Percentiles rank a stretch among this genome's conserved stretches.
Conservation (phyloP, 352 stramenopile species). For the Pythium monospermum region DNA sequence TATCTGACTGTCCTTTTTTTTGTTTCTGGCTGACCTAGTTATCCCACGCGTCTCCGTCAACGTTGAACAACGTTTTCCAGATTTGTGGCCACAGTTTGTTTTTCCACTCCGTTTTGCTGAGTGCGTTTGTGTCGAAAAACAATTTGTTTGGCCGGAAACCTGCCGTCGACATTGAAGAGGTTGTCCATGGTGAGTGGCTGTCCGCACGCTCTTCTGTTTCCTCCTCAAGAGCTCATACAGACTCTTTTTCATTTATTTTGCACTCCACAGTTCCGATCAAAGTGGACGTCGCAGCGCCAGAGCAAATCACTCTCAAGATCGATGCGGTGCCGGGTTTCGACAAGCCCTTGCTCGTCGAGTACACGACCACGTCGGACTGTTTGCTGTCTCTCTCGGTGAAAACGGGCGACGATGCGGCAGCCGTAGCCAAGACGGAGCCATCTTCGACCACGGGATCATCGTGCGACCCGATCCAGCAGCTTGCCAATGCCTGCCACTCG, state of each 20-base stretch:
- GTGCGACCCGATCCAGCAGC: conserved; percentile 46
- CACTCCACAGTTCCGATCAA: conserved; percentile 81
- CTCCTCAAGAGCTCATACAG: background rate
- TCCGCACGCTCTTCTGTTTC: background rate
- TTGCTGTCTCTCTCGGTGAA: conserved; percentile 63
- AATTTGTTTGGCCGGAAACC: conserved; percentile 69
- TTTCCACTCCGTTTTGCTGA: conserved; percentile 79
- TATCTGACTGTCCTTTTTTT: background rate
- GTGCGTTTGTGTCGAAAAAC: conserved; percentile 62
- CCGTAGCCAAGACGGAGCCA: conserved; percentile 17
- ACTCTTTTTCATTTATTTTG: background rate
- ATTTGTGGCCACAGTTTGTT: conserved; percentile 82
- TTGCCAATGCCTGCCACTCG: conserved; percentile 58
- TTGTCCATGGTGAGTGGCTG: conserved; percentile 43
- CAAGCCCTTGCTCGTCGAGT: conserved; percentile 68
- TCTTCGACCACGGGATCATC: conserved; percentile 7
- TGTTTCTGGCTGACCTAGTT: conserved; percentile 29
- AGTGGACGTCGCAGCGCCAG: conserved; percentile 71
- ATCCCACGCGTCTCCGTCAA: conserved; percentile 50
- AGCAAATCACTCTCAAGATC: conserved; percentile 77
- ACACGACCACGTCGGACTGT: conserved; percentile 58
- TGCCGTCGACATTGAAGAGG: conserved; percentile 52
- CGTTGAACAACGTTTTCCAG: conserved; percentile 62
- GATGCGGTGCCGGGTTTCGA: conserved; percentile 44
- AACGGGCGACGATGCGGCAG: conserved; percentile 31